phyloP scores from a whole-genome alignment of 1,139 yeast species.

The Yamadazyma taylorii region DNA sequence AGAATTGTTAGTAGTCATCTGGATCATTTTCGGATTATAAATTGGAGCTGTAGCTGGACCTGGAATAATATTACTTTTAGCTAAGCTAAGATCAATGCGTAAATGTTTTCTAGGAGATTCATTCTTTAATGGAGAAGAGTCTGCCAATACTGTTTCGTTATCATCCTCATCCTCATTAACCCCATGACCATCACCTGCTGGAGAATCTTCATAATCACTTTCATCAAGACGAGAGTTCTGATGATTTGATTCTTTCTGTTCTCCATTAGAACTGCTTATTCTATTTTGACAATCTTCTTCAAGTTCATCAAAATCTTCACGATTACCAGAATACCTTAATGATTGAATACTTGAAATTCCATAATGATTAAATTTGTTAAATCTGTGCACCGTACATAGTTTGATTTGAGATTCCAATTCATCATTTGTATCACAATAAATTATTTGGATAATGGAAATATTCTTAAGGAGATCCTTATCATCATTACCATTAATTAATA shows the following conservation, averaged over 20 bases:
- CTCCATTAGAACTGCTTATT: neutral
- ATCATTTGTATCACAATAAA: conserved; percentile 20
- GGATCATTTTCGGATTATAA: conserved; percentile 24
- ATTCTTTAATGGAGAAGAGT: conserved; percentile 36
- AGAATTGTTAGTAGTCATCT: conserved; percentile 1
- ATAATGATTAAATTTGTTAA: conserved; percentile 14
- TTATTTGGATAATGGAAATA: conserved; percentile 29
- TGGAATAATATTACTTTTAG: conserved; percentile 11
- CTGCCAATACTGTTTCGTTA: conserved; percentile 43
- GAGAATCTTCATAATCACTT: conserved; percentile 4
- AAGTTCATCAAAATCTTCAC: conserved; percentile 10
- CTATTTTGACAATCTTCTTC: too few relatives aligned
- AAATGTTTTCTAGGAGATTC: conserved; percentile 18
- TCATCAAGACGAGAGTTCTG: conserved; percentile 5
- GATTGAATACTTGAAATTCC: conserved; percentile 11
- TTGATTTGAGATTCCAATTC: conserved; percentile 17
- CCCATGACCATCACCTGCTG: too few relatives aligned
- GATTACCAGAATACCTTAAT: conserved; percentile 7
- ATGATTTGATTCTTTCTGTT: neutral
- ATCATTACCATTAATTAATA: conserved; percentile 35
- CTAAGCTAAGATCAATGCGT: conserved; percentile 20
- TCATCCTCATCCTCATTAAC: conserved; percentile 25
- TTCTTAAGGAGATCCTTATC: conserved; percentile 21
- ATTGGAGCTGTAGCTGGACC: conserved; percentile 43
- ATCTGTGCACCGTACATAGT: conserved; percentile 32